A percentile compares a stretch with the other conserved stretches of the same genome.
Evolutionary conservation across 352 stramenopile genomes (phyloP).

Genomic region (Phytophthora gonapodyides): DNA sequence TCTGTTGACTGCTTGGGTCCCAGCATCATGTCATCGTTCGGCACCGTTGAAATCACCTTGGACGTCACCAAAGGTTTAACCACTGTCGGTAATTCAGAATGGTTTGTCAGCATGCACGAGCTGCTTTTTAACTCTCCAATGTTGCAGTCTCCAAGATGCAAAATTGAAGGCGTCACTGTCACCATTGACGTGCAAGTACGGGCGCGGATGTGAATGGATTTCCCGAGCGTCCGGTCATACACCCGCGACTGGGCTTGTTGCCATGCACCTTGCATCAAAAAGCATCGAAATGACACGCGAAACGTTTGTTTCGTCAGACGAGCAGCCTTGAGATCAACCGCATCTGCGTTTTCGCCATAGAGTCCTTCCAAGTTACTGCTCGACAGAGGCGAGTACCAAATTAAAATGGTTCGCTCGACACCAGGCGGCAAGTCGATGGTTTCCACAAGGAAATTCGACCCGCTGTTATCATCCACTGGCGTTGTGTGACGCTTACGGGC

Average conservation of each 20-base stretch:
- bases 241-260: constrained; percentile 85
- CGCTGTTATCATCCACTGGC: constrained; percentile 63
- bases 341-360: constrained; percentile 52
- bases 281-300: constrained; percentile 86
- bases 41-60: constrained; percentile 89
- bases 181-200: constrained; percentile 89
- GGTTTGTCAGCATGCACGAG: constrained; percentile 88
- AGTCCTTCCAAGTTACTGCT: constrained; percentile 47
- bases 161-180: constrained; percentile 81
- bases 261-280: constrained; percentile 86
- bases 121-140: constrained; percentile 90
- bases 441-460: constrained; percentile 89
- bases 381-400: constrained; percentile 80
- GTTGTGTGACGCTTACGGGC: constrained; percentile 42
- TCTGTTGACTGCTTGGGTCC: constrained; percentile 88
- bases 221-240: constrained; percentile 85
- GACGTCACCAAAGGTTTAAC: constrained; percentile 88
- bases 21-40: constrained; percentile 88
- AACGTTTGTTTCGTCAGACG: constrained; percentile 89
- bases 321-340: constrained; percentile 78
- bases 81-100: constrained; percentile 86
- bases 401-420: constrained; percentile 87
- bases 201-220: constrained; percentile 85
- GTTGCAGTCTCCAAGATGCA: constrained; percentile 89
- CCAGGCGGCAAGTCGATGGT: constrained; percentile 86